Percentiles rank a stretch among this genome's conserved stretches.
Evolutionary conservation across 192 early-diverging fungal genomes (phyloP).

Genomic region (Podila epicladia): DNA sequence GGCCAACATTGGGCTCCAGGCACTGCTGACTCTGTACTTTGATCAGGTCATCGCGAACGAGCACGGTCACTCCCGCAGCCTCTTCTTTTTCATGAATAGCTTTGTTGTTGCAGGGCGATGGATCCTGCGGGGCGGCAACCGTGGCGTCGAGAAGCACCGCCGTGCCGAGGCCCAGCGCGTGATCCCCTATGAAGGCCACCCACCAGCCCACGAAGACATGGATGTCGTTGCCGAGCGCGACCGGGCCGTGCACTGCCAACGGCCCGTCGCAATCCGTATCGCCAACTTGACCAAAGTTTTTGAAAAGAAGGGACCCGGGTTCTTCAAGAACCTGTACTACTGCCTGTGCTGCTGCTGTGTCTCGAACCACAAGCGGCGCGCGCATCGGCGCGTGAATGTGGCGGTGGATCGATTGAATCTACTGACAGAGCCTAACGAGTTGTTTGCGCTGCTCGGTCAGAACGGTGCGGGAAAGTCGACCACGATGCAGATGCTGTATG

Average conservation of each 20-base stretch:
- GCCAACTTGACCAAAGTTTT: slow-evolving; percentile 65
- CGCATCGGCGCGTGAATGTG: slow-evolving; percentile 47
- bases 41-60: slow-evolving; percentile 80
- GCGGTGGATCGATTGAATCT: slow-evolving; percentile 60
- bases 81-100: slow-evolving; percentile 69
- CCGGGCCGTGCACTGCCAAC: slow-evolving; percentile 55
- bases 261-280: slow-evolving; percentile 56
- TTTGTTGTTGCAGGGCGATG: slow-evolving; percentile 59
- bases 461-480: slow-evolving; percentile 85
- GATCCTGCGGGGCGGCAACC: slow-evolving; percentile 27
- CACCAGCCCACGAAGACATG: slow-evolving; percentile 24
- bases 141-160: slow-evolving; percentile 12
- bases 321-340: slow-evolving; percentile 32
- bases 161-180: slow-evolving; percentile 54
- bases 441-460: slow-evolving; percentile 74
- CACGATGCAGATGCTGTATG: slow-evolving; percentile 78
- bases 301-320: slow-evolving; percentile 26
- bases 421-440: slow-evolving; percentile 56
- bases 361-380: neutral
- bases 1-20: slow-evolving; percentile 57
- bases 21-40: slow-evolving; percentile 73
- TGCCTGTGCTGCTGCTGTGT: slow-evolving; percentile 29
- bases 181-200: slow-evolving; percentile 31
- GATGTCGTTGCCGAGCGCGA: slow-evolving; percentile 63
- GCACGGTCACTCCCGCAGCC: slow-evolving; percentile 58